A percentile compares a stretch with the other conserved stretches of the same genome.
These are phyloP conservation scores for Epithele typhae DNA, from an alignment of 768 basidiomycete species.

Conservation along the genomic window DNA sequence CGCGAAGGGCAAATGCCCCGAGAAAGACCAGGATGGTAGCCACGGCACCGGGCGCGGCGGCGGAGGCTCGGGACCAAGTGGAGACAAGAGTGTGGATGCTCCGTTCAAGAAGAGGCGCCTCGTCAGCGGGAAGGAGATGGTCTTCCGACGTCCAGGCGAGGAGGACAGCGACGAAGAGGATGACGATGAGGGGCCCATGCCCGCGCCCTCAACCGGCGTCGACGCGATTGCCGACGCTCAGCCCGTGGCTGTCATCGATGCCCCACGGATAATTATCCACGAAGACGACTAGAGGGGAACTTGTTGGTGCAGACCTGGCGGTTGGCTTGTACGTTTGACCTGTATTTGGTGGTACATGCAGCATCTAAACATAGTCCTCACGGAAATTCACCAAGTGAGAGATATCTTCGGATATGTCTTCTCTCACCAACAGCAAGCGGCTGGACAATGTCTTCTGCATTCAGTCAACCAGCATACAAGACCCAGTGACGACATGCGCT, in stretches of 20 bases:
- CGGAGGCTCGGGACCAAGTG: constrained; percentile 16
- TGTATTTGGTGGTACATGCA: constrained; percentile 3
- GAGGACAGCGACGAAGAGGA: constrained; percentile 38
- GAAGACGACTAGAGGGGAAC: constrained; percentile 38
- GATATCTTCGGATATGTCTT: too few species aligned
- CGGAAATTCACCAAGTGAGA: too few species aligned
- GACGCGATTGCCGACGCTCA: constrained; percentile 2
- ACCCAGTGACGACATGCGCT: too few species aligned
- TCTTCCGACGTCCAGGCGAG: constrained; percentile 51
- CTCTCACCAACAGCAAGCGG: too few species aligned
- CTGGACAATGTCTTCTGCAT: too few species aligned
- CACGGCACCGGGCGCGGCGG: constrained; percentile 18
- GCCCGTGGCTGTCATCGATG: constrained; percentile 27
- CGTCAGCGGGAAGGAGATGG: constrained; percentile 71
- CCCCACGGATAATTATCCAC: constrained; percentile 41
- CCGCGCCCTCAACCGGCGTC: background rate
- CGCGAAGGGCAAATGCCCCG: constrained; percentile 37
- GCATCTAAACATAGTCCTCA: background rate
- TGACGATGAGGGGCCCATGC: constrained; percentile 21
- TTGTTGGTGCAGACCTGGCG: too few species aligned
- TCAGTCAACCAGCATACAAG: too few species aligned
- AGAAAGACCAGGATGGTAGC: constrained; percentile 23
- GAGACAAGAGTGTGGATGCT: constrained; percentile 24
- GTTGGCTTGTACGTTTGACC: constrained; percentile 7
- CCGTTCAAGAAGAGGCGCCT: constrained; percentile 79